phyloP scores from a whole-genome alignment of 2,329 filamentous ascomycete genomes.

The Nannizzia gypsea region DNA sequence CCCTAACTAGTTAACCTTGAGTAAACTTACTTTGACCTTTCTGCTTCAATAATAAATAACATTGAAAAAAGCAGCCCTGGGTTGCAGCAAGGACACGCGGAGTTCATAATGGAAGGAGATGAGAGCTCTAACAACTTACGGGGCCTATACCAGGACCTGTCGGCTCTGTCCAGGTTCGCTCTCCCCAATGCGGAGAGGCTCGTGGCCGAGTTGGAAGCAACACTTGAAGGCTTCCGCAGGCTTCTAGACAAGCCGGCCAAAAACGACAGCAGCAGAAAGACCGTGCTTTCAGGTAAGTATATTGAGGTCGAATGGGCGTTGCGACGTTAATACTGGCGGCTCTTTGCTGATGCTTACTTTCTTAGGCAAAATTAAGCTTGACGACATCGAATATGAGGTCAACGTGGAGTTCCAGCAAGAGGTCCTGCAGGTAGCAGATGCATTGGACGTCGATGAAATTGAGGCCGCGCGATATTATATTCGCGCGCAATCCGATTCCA shows the following conservation, averaged over 20 bases:
- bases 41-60: not conserved
- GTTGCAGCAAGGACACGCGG: not conserved
- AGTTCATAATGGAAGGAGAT: conserved; percentile 53
- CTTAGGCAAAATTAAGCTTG: conserved; percentile 62
- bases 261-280: conserved; percentile 62
- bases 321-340: not conserved
- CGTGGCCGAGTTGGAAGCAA: conserved; percentile 51
- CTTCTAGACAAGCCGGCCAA: conserved; percentile 64
- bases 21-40: not conserved
- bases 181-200: conserved; percentile 59
- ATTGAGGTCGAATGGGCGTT: not conserved
- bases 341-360: conserved; percentile 3
- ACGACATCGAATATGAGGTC: conserved; percentile 62
- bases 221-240: conserved; percentile 55
- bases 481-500: conserved; percentile 57
- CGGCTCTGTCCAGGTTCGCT: conserved; percentile 60
- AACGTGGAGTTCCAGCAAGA: conserved; percentile 82
- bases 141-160: conserved; percentile 74
- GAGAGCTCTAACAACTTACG: conserved; percentile 66
- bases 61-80: not conserved
- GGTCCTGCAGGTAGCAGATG: conserved; percentile 70
- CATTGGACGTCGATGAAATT: conserved; percentile 79
- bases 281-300: conserved; percentile 52
- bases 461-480: conserved; percentile 68
- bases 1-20: not conserved